phyloP scores from a whole-genome alignment of 2,329 filamentous ascomycete species.

The Spiromastix sp. region DNA sequence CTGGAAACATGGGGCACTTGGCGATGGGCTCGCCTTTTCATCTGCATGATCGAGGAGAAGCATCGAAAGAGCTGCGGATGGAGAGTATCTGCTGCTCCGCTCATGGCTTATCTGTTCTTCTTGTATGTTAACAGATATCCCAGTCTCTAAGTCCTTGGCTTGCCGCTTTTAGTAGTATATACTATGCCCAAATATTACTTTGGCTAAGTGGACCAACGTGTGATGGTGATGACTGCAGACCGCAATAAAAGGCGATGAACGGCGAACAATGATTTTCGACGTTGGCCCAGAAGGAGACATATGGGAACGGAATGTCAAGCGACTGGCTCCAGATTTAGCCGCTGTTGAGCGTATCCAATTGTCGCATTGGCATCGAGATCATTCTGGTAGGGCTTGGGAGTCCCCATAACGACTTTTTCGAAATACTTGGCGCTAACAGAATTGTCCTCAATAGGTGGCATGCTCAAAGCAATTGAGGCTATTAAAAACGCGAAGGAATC shows the following conservation, averaged over 20 bases:
- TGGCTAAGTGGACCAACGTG: too few species aligned
- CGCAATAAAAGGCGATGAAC: conserved; percentile 33
- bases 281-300: conserved; percentile 42
- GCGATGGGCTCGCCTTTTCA: conserved; percentile 26
- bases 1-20: conserved; percentile 34
- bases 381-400: conserved; percentile 36
- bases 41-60: conserved; percentile 28
- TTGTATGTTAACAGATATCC: conserved; percentile 26
- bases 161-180: too few species aligned
- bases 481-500: conserved; percentile 32
- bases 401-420: neutral
- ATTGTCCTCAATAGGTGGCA: conserved; percentile 27
- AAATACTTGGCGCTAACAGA: neutral
- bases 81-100: conserved; percentile 44
- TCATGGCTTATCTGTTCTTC: conserved; percentile 43
- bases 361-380: conserved; percentile 47
- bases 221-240: conserved; percentile 30
- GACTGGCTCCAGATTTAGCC: conserved; percentile 34
- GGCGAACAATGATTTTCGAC: conserved; percentile 43
- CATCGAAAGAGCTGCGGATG: conserved; percentile 38
- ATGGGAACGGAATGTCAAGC: conserved; percentile 41
- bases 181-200: too few species aligned
- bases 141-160: too few species aligned
- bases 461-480: conserved; percentile 39
- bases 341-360: conserved; percentile 39